These are phyloP conservation scores for Eucalyptus rudis DNA, from an alignment of 345 rosid genomes.

Conservation along the genomic window DNA sequence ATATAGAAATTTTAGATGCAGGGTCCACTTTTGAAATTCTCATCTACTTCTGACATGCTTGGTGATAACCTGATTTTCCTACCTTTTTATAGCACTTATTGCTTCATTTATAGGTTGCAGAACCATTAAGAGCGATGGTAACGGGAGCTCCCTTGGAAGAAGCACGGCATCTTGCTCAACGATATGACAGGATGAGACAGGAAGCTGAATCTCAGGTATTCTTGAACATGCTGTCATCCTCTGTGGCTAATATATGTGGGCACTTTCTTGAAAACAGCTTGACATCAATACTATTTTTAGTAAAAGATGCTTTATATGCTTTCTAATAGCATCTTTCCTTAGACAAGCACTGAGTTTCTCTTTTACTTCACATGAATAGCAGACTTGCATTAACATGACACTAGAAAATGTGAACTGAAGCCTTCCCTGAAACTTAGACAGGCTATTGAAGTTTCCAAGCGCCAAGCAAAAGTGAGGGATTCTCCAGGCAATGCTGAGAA, in stretches of 20 bases:
- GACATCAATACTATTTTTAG: neutral
- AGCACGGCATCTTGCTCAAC: conserved; percentile 95
- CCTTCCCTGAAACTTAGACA: conserved; percentile 31
- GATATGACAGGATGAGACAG: conserved; percentile 89
- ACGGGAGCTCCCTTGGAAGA: conserved; percentile 92
- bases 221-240: neutral
- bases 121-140: conserved; percentile 91
- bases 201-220: conserved; percentile 94
- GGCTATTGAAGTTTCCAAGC: conserved; percentile 84
- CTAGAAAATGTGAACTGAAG: neutral
- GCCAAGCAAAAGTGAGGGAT: conserved; percentile 74
- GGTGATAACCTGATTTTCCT: neutral
- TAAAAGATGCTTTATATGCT: neutral
- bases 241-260: neutral
- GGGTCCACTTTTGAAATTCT: neutral
- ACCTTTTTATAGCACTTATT: neutral
- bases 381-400: neutral
- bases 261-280: neutral
- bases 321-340: neutral
- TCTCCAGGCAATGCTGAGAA: conserved; percentile 51
- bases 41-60: neutral
- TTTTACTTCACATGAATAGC: neutral
- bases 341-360: neutral
- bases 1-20: neutral
- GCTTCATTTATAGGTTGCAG: conserved; percentile 51